Evolutionary conservation across 257 asterid genomes (phyloP), one percentile per base, ranked within the genome.

Genomic region (Dorcoceras hygrometricum): DNA sequence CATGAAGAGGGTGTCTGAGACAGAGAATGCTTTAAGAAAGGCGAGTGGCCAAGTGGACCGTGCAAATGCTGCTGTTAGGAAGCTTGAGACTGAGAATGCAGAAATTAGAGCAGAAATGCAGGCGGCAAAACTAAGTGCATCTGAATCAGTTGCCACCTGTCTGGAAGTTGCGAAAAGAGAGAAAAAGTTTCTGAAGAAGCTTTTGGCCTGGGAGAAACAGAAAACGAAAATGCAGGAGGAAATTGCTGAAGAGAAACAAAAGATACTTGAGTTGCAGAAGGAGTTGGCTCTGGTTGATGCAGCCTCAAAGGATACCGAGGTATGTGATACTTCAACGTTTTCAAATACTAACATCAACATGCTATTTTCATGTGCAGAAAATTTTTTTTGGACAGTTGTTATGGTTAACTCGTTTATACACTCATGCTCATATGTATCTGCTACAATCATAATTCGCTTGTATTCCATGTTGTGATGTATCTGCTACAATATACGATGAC

Each of bases 71-170:
- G 83, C 84, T 23, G 97, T 90, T 48, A 77, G 88, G 63, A 93
- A 80, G 86, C 92, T 90, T 59, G 97, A 93, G 88, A 82, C 51
- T 50, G 78, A 79, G 82, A 94, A 90, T 67, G 96, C 96, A 1
- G 99, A 94, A 69, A 88, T 90, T 59, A 87, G 80, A 79, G 99
- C 99, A 0, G 99, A 90, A 75, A 90, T 90, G 90, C 96, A 90
- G 84, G 96, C 97, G 54, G 83, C 84, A 11, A 90, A 94, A 70
- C 59, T 94, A 60, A 90, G 95, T 59, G 95, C 97, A n/a, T 94
- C 97, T 36, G 97, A 90, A 80, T 94, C 97, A 1, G 93, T 78
- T 24, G 76, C 74, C 5, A 71, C 83, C 36, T 84, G 92, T 68
- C 75, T 85, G 79, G 97, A 88, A 77, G 89, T 88, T 65, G 90